Conservation (phyloP, 2,329 filamentous ascomycete species). For the Pseudogymnoascus sp. region DNA sequence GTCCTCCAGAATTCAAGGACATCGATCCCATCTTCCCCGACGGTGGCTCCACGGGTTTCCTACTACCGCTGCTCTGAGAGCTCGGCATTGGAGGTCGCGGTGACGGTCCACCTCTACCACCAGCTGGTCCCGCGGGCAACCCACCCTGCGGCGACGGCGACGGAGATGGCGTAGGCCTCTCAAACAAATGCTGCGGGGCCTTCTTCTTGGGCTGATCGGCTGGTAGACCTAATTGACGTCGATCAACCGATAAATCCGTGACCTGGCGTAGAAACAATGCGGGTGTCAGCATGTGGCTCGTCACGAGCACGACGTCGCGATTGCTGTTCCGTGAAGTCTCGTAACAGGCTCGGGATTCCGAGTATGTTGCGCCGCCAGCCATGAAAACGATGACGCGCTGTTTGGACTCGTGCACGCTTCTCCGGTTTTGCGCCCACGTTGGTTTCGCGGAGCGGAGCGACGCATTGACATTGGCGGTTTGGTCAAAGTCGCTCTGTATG, state of each 20-base stretch:
- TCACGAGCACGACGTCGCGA: conserved; percentile 79
- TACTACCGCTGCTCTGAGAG: conserved; percentile 15
- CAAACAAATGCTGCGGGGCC: conserved; percentile 79
- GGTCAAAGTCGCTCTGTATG: conserved; percentile 51
- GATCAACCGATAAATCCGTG: conserved; percentile 67
- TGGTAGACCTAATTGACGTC: conserved; percentile 70
- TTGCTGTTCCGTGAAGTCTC: conserved; percentile 65
- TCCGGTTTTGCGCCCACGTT: conserved; percentile 83
- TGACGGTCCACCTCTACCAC: conserved; percentile 22
- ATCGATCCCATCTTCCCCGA: conserved; percentile 21
- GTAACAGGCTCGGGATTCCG: conserved; percentile 82
- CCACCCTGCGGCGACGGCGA: conserved; percentile 31
- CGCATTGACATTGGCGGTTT: conserved; percentile 49
- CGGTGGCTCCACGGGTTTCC: conserved; percentile 21
- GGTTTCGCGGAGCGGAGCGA: conserved; percentile 88
- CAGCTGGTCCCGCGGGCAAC: conserved; percentile 13
- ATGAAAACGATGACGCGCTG: conserved; percentile 91
- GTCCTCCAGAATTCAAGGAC: conserved; percentile 20
- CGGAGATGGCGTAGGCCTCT: conserved; percentile 53
- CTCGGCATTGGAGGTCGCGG: conserved; percentile 20
- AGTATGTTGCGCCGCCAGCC: conserved; percentile 90
- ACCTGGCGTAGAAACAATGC: conserved; percentile 75
- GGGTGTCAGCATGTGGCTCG: conserved; percentile 88
- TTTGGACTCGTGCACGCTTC: conserved; percentile 66
- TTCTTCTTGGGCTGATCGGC: conserved; percentile 70